A percentile compares a stretch with the other conserved stretches of the same genome.
Evolutionary conservation across 2,329 filamentous ascomycete genomes (phyloP).

Genomic region (Xylariales sp.): DNA sequence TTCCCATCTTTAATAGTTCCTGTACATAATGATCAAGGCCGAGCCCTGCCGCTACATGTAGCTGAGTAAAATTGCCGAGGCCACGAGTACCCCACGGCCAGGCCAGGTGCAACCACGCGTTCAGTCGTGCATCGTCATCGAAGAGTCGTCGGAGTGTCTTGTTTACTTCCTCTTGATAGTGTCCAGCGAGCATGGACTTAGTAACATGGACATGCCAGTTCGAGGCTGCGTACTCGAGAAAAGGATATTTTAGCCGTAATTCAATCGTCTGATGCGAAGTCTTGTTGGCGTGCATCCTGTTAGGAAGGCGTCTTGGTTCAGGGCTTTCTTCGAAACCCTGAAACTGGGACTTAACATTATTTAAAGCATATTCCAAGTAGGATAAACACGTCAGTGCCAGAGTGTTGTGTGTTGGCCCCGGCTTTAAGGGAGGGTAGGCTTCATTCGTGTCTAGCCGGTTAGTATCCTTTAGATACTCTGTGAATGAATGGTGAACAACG

Average conservation of each 20-base stretch:
- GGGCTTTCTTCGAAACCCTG: neutral
- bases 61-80: conserved; percentile 1
- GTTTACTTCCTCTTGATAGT: conserved; percentile 21
- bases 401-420: conserved; percentile 23
- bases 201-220: conserved; percentile 22
- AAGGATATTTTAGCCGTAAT: conserved; percentile 20
- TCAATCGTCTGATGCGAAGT: neutral
- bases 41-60: conserved; percentile 15
- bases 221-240: conserved; percentile 22
- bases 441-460: conserved; percentile 1
- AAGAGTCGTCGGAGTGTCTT: conserved; percentile 15
- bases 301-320: neutral
- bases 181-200: conserved; percentile 18
- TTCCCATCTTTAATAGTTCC: conserved; percentile 6
- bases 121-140: neutral
- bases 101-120: neutral
- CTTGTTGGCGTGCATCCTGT: neutral
- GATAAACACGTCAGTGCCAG: conserved; percentile 19
- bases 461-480: conserved; percentile 21
- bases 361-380: conserved; percentile 11
- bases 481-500: conserved; percentile 24
- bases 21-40: conserved; percentile 21
- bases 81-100: neutral
- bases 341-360: neutral
- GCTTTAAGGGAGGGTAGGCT: conserved; percentile 11